Evolutionary conservation across 352 stramenopile species (phyloP), one percentile per base, ranked within the genome.

Genomic region (Sclerospora graminicola): DNA sequence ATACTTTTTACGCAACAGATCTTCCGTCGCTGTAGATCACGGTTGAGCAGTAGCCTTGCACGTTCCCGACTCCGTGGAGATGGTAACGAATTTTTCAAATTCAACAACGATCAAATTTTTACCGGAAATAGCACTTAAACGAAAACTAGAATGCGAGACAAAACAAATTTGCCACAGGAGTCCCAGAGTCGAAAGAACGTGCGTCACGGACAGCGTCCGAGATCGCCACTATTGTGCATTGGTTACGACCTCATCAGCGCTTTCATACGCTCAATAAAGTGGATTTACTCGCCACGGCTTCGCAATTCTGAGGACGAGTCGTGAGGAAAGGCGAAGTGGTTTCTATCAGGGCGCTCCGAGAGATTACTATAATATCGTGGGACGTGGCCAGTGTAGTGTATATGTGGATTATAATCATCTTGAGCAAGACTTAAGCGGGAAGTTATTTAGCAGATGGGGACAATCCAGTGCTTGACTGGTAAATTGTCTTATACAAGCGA

Each of bases 361-460:
- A 8, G 77, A 88, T 35, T 87, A 57, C 42, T 93, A 91, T 33
- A 89, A 89, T 48, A 82, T 93, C 43, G 58, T 93, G 19, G 59
- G 89, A 38, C 35, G 67, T 15, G 79, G 82, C 21, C 70, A 89
- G 55, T 88, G 78, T 30, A 72, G 91, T 32, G 79, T 91, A 3
- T 84, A 81, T 42, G 79, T 93, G 4, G 67, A 93, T 46, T 89
- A 93, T 48, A 72, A 86, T 27, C 67, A 85, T 40, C 37, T 27
- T 82, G n/a, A 33, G 48, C 2, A 56, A 70, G 47, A 84, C 59
- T 13, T 63, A 70, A 48, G 43, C 45, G 36, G 49, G 35, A 8
- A 58, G 50, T 11, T 35, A 60, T 54, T 34, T 37, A 38, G 34
- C 40, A 15, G 51, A 59, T 8, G 23, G 37, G 1, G 39, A 56